These are phyloP conservation scores for Neurospora sp. DNA, from an alignment of 495 filamentous ascomycete species.

Conservation along the genomic window DNA sequence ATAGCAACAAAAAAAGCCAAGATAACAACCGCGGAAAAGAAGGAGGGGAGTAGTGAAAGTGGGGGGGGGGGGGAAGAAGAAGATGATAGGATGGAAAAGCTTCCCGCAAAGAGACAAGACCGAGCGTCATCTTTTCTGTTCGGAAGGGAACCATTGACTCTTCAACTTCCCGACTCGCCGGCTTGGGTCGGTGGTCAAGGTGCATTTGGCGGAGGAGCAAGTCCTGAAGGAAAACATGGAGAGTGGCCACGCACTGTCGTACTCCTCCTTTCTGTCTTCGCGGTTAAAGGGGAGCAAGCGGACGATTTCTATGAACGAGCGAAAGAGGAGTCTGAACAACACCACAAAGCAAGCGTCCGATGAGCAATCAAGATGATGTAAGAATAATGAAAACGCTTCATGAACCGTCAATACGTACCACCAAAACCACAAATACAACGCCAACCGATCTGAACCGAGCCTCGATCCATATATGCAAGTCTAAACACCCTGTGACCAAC, in stretches of 20 bases:
- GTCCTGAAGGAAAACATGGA: background rate
- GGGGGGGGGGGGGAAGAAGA: background rate
- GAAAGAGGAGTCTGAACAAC: background rate
- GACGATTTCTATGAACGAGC: background rate
- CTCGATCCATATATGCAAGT: background rate
- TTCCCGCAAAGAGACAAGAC: background rate
- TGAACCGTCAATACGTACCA: background rate
- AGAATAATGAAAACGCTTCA: background rate
- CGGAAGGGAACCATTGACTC: background rate
- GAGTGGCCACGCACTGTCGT: background rate
- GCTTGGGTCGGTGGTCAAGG: background rate
- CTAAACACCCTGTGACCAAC: background rate
- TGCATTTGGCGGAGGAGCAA: background rate
- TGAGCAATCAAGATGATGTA: background rate
- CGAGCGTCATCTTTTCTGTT: background rate
- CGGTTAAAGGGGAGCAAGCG: background rate
- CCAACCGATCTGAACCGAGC: background rate
- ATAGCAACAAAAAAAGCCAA: background rate
- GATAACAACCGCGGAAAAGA: background rate
- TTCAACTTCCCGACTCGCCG: background rate
- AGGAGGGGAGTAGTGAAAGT: background rate
- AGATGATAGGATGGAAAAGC: background rate
- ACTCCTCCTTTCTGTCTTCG: too few relatives aligned
- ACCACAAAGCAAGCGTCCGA: background rate
- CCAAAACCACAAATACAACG: background rate